Evolutionary conservation across 805 yeast genomes (phyloP).

Genomic region (Candida hungchunana): DNA sequence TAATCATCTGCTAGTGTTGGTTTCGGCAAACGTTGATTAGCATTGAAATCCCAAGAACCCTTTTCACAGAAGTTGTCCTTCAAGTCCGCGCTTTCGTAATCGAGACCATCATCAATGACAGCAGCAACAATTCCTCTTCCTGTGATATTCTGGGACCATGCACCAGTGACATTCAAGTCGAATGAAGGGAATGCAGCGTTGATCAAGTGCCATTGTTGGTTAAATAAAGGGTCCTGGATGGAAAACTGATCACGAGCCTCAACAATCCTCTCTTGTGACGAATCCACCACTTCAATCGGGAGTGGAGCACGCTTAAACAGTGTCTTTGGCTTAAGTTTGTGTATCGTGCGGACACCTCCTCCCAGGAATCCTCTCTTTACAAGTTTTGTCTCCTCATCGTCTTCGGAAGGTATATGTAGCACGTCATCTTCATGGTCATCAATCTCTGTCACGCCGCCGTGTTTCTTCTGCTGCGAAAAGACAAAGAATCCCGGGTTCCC

Average conservation of each 20-base stretch:
- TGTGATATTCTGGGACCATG: conserved; percentile 78
- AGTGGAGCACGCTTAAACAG: conserved; percentile 60
- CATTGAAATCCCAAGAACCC: conserved; percentile 95
- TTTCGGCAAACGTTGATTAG: conserved; percentile 65
- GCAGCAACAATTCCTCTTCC: conserved; percentile 85
- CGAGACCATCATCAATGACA: conserved; percentile 91
- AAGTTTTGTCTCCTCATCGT: conserved; percentile 4
- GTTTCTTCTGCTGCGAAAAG: conserved; percentile 47
- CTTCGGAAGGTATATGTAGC: background rate
- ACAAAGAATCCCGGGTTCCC: conserved; percentile 62
- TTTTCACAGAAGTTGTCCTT: conserved; percentile 59
- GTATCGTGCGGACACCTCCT: conserved; percentile 43
- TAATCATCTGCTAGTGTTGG: conserved; percentile 80
- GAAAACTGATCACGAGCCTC: conserved; percentile 48
- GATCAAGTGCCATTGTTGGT: conserved; percentile 87
- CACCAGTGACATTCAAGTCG: conserved; percentile 81
- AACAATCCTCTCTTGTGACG: conserved; percentile 43
- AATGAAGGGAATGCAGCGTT: conserved; percentile 71
- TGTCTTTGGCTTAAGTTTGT: conserved; percentile 47
- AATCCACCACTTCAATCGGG: conserved; percentile 41
- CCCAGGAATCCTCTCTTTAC: conserved; percentile 14
- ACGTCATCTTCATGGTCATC: conserved; percentile 14
- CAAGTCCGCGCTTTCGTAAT: conserved; percentile 73
- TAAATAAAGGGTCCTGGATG: conserved; percentile 81
- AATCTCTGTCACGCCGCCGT: conserved; percentile 11